Conservation (phyloP, 768 basidiomycete genomes). For the Hypsizygus marmoreus region DNA sequence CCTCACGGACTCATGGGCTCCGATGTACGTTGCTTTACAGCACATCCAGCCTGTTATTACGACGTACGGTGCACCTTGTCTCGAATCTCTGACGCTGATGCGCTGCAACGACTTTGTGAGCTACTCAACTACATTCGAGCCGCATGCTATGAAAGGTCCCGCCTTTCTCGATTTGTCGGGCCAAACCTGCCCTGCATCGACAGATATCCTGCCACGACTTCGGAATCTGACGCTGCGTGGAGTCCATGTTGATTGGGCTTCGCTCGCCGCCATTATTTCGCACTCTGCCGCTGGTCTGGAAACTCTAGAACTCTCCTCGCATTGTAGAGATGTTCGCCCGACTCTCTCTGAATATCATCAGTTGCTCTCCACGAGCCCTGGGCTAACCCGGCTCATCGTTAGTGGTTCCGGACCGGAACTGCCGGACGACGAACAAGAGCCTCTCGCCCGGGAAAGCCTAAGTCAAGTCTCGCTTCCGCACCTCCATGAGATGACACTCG, state of each 20-base stretch:
- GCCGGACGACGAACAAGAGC: constrained; percentile 25
- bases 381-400: constrained; percentile 45
- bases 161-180: constrained; percentile 32
- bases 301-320: constrained; percentile 52
- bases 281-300: constrained; percentile 40
- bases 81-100: constrained; percentile 57
- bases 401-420: constrained; percentile 48
- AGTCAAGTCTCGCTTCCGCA: constrained; percentile 38
- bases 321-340: constrained; percentile 56
- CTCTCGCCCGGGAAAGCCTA: too few species aligned
- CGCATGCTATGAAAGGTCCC: constrained; percentile 36
- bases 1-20: constrained; percentile 58
- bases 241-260: constrained; percentile 57
- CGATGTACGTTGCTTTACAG: constrained; percentile 54
- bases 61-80: constrained; percentile 37
- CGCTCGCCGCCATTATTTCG: constrained; percentile 39
- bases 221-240: constrained; percentile 53
- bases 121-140: constrained; percentile 45
- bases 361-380: constrained; percentile 42
- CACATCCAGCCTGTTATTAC: constrained; percentile 41
- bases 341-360: constrained; percentile 41
- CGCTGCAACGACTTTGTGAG: constrained; percentile 61
- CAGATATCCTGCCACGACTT: constrained; percentile 42
- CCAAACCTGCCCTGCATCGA: constrained; percentile 14
- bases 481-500: constrained; percentile 42